These are phyloP conservation scores for Carex myosuroides DNA, from an alignment of 176 grass and related monocot genomes.

Conservation along the genomic window DNA sequence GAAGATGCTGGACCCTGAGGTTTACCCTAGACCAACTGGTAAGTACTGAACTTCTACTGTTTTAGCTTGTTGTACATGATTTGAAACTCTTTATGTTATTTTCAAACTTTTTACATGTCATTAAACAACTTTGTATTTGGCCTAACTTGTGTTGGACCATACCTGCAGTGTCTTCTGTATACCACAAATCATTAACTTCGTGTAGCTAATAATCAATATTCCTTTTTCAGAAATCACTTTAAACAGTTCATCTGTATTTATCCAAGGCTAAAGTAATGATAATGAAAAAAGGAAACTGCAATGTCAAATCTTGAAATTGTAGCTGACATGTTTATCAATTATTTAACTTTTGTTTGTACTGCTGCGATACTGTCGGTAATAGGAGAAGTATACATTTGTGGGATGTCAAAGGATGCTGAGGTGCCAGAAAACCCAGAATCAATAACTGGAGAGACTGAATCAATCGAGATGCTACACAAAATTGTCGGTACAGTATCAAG, in stretches of 20 bases:
- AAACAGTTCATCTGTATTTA: not conserved
- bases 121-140: not conserved
- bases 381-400: constrained; percentile 95
- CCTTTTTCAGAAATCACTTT: not conserved
- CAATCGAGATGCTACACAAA: constrained; percentile 87
- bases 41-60: not conserved
- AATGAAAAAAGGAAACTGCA: not conserved
- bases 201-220: not conserved
- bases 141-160: not conserved
- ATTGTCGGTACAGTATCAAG: constrained; percentile 64
- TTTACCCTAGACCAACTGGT: constrained; percentile 85
- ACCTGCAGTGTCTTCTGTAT: not conserved
- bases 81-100: not conserved
- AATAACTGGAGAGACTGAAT: constrained; percentile 52
- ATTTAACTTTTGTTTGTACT: not conserved
- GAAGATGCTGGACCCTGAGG: constrained; percentile 81
- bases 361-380: not conserved
- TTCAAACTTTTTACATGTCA: not conserved
- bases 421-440: constrained; percentile 57
- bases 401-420: constrained; percentile 57
- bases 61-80: not conserved
- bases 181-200: not conserved
- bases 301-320: not conserved
- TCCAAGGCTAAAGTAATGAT: not conserved
- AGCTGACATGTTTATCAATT: not conserved